Conservation (phyloP, 164 flowering plant genomes). For the Vitis rotundifolia region DNA sequence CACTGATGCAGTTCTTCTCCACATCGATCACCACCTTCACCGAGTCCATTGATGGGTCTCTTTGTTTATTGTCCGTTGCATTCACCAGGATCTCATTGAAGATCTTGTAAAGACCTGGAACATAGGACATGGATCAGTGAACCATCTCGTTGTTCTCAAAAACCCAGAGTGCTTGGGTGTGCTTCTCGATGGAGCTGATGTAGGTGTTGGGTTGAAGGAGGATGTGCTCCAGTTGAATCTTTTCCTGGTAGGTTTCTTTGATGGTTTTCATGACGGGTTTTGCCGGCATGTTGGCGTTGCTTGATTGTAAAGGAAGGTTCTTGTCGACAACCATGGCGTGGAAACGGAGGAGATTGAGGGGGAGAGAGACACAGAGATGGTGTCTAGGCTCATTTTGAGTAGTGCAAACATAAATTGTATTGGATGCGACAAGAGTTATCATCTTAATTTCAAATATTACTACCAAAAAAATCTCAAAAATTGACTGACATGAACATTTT, state of each 20-base stretch:
- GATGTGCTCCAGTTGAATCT: conserved; percentile 95
- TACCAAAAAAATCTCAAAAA: too few relatives aligned
- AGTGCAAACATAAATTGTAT: too few relatives aligned
- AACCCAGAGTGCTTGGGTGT: conserved; percentile 82
- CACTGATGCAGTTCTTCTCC: conserved; percentile 66
- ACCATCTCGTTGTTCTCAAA: conserved; percentile 63
- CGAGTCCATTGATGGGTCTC: conserved; percentile 84
- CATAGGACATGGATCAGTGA: conserved; percentile 56
- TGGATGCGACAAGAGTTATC: too few relatives aligned
- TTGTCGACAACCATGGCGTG: conserved; percentile 28
- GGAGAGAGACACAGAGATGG: conserved; percentile 42
- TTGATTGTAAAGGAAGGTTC: conserved; percentile 52
- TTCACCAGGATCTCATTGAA: conserved; percentile 94
- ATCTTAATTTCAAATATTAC: too few relatives aligned
- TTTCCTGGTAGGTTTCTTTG: conserved; percentile 96
- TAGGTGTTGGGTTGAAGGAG: conserved; percentile 97
- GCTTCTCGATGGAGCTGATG: conserved; percentile 90
- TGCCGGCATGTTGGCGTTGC: conserved; percentile 48
- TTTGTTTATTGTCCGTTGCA: conserved; percentile 97
- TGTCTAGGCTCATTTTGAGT: conserved; percentile 17
- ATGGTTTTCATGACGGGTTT: conserved; percentile 45
- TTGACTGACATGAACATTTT: too few relatives aligned
- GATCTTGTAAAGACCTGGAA: conserved; percentile 97
- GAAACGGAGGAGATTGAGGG: conserved; percentile 4
- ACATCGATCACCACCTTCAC: conserved; percentile 73